Evolutionary conservation across 768 basidiomycete species (phyloP).

Genomic region (Hypsizygus marmoreus): DNA sequence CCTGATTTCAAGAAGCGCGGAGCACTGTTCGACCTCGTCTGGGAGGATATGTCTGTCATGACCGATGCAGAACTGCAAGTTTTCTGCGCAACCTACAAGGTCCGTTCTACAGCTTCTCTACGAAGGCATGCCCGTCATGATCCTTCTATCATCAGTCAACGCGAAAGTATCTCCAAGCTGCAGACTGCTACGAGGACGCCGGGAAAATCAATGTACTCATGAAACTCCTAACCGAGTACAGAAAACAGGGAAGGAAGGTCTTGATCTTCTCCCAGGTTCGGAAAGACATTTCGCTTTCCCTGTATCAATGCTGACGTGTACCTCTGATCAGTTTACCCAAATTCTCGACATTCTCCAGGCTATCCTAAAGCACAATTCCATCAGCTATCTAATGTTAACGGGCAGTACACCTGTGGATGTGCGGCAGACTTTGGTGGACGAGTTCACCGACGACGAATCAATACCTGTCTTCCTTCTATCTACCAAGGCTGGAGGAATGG

Average conservation of each 20-base stretch:
- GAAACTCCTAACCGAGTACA: conserved; percentile 68
- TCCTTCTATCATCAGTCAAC: conserved; percentile 49
- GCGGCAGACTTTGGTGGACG: conserved; percentile 91
- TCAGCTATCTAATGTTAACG: conserved; percentile 83
- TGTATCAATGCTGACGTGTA: neutral
- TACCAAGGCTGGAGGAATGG: conserved; percentile 94
- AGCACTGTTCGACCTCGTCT: conserved; percentile 80
- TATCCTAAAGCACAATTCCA: conserved; percentile 68
- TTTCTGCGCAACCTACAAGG: conserved; percentile 87
- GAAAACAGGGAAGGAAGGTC: conserved; percentile 71
- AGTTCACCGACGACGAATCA: conserved; percentile 86
- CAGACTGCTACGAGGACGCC: conserved; percentile 79
- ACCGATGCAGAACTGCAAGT: conserved; percentile 93
- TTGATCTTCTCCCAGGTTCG: conserved; percentile 93
- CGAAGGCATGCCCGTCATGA: neutral
- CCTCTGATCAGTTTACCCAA: conserved; percentile 78
- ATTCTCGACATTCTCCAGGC: conserved; percentile 91
- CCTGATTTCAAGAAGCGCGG: conserved; percentile 87
- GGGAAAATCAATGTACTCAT: conserved; percentile 84
- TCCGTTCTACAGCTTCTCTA: conserved; percentile 31
- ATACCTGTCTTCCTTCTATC: conserved; percentile 91
- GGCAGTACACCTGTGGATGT: conserved; percentile 94
- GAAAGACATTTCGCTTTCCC: neutral
- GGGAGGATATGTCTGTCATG: conserved; percentile 99
- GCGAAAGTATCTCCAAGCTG: conserved; percentile 71